Conservation (phyloP, 2,329 filamentous ascomycete genomes). For the Grosmannia clavigera region DNA sequence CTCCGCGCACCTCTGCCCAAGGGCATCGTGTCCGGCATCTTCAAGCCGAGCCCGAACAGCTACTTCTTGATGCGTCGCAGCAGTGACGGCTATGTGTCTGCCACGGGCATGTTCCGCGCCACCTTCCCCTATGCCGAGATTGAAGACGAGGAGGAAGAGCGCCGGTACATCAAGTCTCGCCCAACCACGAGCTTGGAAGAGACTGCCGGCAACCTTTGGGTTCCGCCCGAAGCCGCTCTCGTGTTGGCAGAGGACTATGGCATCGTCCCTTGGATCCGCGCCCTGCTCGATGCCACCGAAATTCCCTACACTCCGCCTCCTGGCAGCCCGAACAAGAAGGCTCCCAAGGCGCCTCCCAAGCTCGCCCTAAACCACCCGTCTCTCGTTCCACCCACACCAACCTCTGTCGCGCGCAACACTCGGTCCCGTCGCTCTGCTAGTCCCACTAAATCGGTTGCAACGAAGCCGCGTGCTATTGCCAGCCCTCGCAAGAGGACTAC, state of each 20-base stretch:
- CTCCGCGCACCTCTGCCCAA: constrained; percentile 85
- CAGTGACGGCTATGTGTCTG: constrained; percentile 71
- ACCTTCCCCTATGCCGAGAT: constrained; percentile 68
- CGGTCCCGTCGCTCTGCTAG: constrained; percentile 46
- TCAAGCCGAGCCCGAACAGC: constrained; percentile 75
- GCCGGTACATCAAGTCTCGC: constrained; percentile 74
- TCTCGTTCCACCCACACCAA: constrained; percentile 37
- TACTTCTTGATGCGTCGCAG: constrained; percentile 96
- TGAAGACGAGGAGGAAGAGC: constrained; percentile 62
- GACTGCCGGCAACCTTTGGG: constrained; percentile 95
- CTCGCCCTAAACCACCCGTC: constrained; percentile 35
- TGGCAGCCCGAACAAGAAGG: constrained; percentile 59
- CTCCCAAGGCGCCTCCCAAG: constrained; percentile 62
- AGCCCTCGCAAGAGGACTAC: constrained; percentile 43
- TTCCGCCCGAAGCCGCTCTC: constrained; percentile 71
- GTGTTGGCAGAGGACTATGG: constrained; percentile 75
- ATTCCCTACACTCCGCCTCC: constrained; percentile 42
- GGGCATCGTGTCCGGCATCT: constrained; percentile 85
- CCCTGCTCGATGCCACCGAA: constrained; percentile 78
- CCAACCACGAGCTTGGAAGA: constrained; percentile 76
- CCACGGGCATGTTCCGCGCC: constrained; percentile 87
- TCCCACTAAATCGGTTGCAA: constrained; percentile 32
- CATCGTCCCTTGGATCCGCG: constrained; percentile 76
- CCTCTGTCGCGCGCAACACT: constrained; percentile 29
- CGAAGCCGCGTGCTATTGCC: constrained; percentile 30